Base-by-base conservation (phyloP, 2,329 filamentous ascomycete species). In the Epicoccum nigrum region DNA sequence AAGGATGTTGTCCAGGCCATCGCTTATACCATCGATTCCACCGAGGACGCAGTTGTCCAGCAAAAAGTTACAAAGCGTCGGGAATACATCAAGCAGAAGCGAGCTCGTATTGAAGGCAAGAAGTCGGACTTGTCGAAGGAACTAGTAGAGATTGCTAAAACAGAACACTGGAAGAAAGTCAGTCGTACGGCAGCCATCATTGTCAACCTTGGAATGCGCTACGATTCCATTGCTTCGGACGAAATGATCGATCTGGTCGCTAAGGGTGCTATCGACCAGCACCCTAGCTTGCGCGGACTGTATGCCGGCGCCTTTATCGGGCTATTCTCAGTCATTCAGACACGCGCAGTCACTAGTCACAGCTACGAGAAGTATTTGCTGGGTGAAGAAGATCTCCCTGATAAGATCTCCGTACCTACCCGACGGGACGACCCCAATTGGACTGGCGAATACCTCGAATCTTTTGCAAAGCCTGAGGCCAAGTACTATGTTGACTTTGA, bases 81-180 rank as follows among this genome's bases (percentile, higher is more conserved):
- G 59, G 79, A 86, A 2, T 88, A 86, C 59, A 90, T 99, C 59
- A 76, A 88, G 50, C 84, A 86, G 57, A 89, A 93, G 49, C 84
- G 92, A 51, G 80, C 79, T 43, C 83, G 84, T 53, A 92, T 97
- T 4, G 94, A 99, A 72, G 80, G 82, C 45, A 92, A 89, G 76
- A 99, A 99, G 76, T 80, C 86, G 0, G 83, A 84, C 3, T 77
- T 99, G 20, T 90, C 92, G 0, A 78, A 90, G 46, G 92, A 97
- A 69, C 80, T 99, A 25, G 88, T 92, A 4, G 84, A 88, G 52
- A 77, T 88, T 53, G 89, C 91, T 1, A 86, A 85, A 63, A 84
- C 84, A 3, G 90, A 92, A 0, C 95, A 99, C 69, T 99, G 94
- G 94, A 97, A 96, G 78, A 92, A 96, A 63, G 93, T 93, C 5